Evolutionary conservation across 345 rosid genomes (phyloP).

Genomic region (Dipteronia dyeriana): DNA sequence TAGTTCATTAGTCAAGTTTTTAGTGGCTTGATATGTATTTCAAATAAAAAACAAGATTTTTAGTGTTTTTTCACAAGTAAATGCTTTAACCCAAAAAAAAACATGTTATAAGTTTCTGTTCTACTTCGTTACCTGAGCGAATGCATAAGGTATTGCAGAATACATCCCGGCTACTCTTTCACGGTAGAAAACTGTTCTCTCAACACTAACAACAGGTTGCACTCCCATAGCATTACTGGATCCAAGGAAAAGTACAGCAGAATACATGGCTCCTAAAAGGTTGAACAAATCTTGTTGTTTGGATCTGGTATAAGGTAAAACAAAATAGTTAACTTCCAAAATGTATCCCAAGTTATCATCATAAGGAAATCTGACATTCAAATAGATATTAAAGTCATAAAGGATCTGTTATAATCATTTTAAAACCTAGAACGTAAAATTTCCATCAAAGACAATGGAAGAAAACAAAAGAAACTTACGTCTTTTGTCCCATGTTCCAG

Average conservation of each 20-base stretch:
- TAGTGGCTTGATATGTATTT: neutral
- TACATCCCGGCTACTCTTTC: slow-evolving; percentile 95
- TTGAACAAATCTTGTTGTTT: slow-evolving; percentile 63
- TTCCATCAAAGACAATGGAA: neutral
- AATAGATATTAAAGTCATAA: too few relatives aligned
- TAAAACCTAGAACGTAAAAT: neutral
- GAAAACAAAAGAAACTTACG: slow-evolving; percentile 34
- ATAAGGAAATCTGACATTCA: too few relatives aligned
- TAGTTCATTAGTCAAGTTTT: neutral
- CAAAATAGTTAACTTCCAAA: neutral
- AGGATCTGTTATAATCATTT: neutral
- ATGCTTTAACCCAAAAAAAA: too few relatives aligned
- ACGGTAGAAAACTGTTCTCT: slow-evolving; percentile 85
- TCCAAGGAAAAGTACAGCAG: slow-evolving; percentile 74
- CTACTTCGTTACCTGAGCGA: slow-evolving; percentile 53
- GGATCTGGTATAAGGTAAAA: slow-evolving; percentile 33
- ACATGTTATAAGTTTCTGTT: too few relatives aligned
- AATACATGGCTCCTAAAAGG: slow-evolving; percentile 75
- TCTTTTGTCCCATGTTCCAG: slow-evolving; percentile 63
- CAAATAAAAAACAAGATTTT: too few relatives aligned
- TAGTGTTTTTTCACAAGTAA: too few relatives aligned
- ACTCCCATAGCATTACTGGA: slow-evolving; percentile 61
- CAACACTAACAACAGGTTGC: slow-evolving; percentile 64
- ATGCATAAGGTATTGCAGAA: slow-evolving; percentile 79
- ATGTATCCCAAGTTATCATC: too few relatives aligned